phyloP scores from a whole-genome alignment of 1,284 basidiomycete species.

The Austropuccinia psidii region DNA sequence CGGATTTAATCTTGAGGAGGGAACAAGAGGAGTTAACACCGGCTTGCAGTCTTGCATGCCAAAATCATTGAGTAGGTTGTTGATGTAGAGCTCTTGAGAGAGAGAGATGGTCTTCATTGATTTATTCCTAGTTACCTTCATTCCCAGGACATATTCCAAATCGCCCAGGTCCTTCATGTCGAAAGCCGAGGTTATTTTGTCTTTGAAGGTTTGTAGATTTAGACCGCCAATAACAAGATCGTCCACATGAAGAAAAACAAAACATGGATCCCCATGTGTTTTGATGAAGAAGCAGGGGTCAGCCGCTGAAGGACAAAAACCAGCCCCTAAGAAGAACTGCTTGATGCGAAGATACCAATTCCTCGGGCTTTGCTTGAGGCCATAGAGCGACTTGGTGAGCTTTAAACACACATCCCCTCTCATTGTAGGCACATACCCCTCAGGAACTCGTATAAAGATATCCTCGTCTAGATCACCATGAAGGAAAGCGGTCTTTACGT shows the following conservation, averaged over 20 bases:
- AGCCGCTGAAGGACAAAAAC: no score
- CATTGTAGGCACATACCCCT: no score
- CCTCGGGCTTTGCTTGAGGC: no score
- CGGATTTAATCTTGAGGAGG: neutral
- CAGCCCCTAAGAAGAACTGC: no score
- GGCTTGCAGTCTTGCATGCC: neutral
- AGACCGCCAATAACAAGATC: slow-evolving; percentile 3
- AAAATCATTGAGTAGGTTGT: slow-evolving; percentile 1
- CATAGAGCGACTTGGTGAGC: no score
- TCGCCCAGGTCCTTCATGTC: neutral
- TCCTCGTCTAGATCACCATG: no score
- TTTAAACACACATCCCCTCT: no score
- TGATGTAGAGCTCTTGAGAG: neutral
- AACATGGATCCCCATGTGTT: no score
- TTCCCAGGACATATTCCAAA: neutral
- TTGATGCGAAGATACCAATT: no score
- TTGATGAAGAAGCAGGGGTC: no score
- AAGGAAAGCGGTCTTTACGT: no score
- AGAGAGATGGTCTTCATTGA: neutral
- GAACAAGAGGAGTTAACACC: neutral
- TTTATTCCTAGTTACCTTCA: neutral
- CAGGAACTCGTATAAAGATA: no score
- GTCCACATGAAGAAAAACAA: slow-evolving; percentile 19
- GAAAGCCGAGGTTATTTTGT: neutral
- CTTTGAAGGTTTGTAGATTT: neutral